phyloP scores from a whole-genome alignment of 1,139 yeast species.

The Pichia sp. region DNA sequence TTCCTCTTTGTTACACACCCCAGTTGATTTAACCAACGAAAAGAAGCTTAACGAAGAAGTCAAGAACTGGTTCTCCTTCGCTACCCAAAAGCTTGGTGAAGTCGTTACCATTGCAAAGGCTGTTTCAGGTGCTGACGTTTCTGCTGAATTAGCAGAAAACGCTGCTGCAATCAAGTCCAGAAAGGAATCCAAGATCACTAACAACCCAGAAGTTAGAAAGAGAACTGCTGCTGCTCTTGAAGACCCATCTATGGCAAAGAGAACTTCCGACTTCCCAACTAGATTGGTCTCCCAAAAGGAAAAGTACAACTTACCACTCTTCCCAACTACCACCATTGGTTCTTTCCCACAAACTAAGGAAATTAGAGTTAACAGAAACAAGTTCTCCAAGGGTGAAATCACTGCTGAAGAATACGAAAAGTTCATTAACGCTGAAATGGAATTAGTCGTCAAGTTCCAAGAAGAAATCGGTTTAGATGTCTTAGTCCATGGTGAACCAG shows the following conservation, averaged over 20 bases:
- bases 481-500: conserved; percentile 99
- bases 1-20: conserved; percentile 87
- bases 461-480: conserved; percentile 98
- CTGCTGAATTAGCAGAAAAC: conserved; percentile 69
- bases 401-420: conserved; percentile 91
- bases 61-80: conserved; percentile 98
- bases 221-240: conserved; percentile 64
- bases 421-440: conserved; percentile 95
- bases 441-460: conserved; percentile 94
- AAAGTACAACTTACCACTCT: conserved; percentile 87
- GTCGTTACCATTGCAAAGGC: conserved; percentile 89
- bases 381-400: conserved; percentile 93
- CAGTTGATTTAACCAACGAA: conserved; percentile 92
- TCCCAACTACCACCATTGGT: conserved; percentile 99
- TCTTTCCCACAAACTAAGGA: conserved; percentile 99
- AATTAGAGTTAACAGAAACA: conserved; percentile 97
- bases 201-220: conserved; percentile 83
- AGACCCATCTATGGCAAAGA: conserved; percentile 70
- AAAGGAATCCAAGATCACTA: conserved; percentile 80
- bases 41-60: conserved; percentile 81
- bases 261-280: conserved; percentile 78
- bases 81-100: conserved; percentile 91
- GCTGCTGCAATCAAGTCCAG: conserved; percentile 84
- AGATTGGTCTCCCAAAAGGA: conserved; percentile 86
- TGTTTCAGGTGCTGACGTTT: conserved; percentile 70